Conservation (phyloP, 345 rosid genomes). For the Hibiscus syriacus region DNA sequence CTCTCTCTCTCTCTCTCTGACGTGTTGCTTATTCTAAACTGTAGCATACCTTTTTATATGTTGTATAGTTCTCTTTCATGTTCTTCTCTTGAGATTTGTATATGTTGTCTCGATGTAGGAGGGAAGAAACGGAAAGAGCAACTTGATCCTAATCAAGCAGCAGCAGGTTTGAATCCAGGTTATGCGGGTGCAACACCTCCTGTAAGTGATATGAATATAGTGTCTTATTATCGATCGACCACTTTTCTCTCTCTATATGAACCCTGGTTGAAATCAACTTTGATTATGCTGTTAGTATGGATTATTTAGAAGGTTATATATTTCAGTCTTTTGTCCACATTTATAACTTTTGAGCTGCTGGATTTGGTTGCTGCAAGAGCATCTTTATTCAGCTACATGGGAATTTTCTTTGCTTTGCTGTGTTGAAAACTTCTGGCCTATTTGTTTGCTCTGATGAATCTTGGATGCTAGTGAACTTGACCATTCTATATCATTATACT, state of each 20-base stretch:
- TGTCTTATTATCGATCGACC: not conserved
- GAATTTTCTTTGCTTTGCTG: not conserved
- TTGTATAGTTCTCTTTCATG: not conserved
- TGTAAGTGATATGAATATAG: constrained; percentile 34
- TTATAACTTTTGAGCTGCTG: not conserved
- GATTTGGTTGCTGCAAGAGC: not conserved
- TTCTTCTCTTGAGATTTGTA: not conserved
- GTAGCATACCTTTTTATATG: not conserved
- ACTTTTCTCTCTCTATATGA: not conserved
- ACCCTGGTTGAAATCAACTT: not conserved
- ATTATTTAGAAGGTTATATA: not conserved
- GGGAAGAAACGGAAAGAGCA: constrained; percentile 88
- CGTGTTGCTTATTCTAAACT: not conserved
- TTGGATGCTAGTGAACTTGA: not conserved
- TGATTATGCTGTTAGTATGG: not conserved
- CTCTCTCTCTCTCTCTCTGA: not conserved
- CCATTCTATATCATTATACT: not conserved
- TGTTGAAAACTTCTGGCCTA: not conserved
- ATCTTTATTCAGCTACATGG: not conserved
- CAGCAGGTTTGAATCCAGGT: constrained; percentile 45
- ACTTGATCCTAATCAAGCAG: constrained; percentile 60
- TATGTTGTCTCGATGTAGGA: constrained; percentile 17
- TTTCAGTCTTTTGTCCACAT: not conserved
- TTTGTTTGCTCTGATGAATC: not conserved
- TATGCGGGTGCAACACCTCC: constrained; percentile 75